These are phyloP conservation scores for Aureobasidium sp. DNA, from an alignment of 2,329 filamentous ascomycete genomes.

Conservation along the genomic window DNA sequence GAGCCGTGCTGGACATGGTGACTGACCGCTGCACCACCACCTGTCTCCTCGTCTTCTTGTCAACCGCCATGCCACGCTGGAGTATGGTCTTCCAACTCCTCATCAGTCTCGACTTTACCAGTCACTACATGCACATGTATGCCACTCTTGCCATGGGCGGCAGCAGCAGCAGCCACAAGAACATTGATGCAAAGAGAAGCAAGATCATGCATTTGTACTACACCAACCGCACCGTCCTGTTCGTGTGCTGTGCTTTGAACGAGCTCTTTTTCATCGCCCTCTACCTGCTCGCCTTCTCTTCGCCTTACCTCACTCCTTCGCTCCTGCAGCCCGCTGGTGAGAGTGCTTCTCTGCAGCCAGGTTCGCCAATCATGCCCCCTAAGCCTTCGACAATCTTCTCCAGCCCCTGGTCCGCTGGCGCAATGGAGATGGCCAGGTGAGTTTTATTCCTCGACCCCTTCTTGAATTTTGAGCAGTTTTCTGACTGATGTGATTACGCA, in stretches of 20 bases:
- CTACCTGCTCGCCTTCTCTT: slow-evolving; percentile 95
- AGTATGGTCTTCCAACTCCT: slow-evolving; percentile 88
- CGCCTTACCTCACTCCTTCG: slow-evolving; percentile 76
- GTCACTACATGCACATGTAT: slow-evolving; percentile 99
- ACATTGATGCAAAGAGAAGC: slow-evolving; percentile 77
- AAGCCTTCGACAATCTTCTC: slow-evolving; percentile 67
- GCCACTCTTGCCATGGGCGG: slow-evolving; percentile 84
- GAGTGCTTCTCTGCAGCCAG: slow-evolving; percentile 46
- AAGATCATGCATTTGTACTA: slow-evolving; percentile 93
- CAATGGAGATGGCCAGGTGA: slow-evolving; percentile 74
- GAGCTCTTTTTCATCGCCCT: slow-evolving; percentile 97
- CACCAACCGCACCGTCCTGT: slow-evolving; percentile 91
- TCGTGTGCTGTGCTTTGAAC: slow-evolving; percentile 82
- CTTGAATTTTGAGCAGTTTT: not conserved
- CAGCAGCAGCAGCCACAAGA: slow-evolving; percentile 77
- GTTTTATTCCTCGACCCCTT: not conserved
- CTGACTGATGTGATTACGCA: slow-evolving; percentile 11
- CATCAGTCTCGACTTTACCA: slow-evolving; percentile 86
- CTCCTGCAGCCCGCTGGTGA: slow-evolving; percentile 51
- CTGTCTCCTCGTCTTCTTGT: slow-evolving; percentile 88
- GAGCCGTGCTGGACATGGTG: slow-evolving; percentile 97
- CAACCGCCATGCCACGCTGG: slow-evolving; percentile 90
- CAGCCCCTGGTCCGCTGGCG: slow-evolving; percentile 84
- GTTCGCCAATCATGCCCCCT: slow-evolving; percentile 56
- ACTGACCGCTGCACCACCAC: slow-evolving; percentile 96